A percentile compares a stretch with the other conserved stretches of the same genome.
phyloP scores from a whole-genome alignment of 1,139 yeast genomes.

The Waltiozyma sp. region DNA sequence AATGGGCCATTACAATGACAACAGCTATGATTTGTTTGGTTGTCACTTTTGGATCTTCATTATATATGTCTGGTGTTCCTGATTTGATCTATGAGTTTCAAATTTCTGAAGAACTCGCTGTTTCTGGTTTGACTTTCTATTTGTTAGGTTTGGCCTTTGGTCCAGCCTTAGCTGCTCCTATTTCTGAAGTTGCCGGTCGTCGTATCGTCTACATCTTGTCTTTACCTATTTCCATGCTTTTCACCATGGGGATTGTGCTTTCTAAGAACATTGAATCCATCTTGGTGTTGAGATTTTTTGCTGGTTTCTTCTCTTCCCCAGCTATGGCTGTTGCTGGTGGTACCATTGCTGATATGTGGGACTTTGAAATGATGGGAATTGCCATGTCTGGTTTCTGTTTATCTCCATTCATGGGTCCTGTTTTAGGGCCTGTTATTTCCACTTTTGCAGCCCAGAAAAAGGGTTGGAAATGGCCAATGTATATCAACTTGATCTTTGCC shows the following conservation, averaged over 20 bases:
- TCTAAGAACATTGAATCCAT: constrained; percentile 45
- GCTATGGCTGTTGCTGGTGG: constrained; percentile 86
- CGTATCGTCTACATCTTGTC: constrained; percentile 48
- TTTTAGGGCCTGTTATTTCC: constrained; percentile 73
- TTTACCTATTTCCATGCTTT: constrained; percentile 59
- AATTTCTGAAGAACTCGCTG: constrained; percentile 45
- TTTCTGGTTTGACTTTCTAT: constrained; percentile 63
- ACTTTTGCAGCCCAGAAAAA: constrained; percentile 61
- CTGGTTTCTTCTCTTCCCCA: constrained; percentile 77
- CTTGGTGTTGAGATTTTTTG: constrained; percentile 62
- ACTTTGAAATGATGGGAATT: constrained; percentile 48
- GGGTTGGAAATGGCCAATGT: constrained; percentile 71
- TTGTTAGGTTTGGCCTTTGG: constrained; percentile 62
- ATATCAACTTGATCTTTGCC: constrained; percentile 66
- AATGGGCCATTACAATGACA: constrained; percentile 53
- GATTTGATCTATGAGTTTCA: constrained; percentile 36
- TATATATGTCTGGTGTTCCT: constrained; percentile 52
- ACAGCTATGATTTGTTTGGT: constrained; percentile 55
- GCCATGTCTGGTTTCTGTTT: constrained; percentile 64
- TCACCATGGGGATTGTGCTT: constrained; percentile 68
- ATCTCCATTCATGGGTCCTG: constrained; percentile 73
- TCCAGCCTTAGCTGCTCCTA: constrained; percentile 67
- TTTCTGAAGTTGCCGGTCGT: constrained; percentile 68
- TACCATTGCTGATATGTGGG: constrained; percentile 68
- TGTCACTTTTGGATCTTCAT: constrained; percentile 62